These are phyloP conservation scores for Lactarius psammicola DNA, from an alignment of 768 basidiomycete species.

Conservation along the genomic window DNA sequence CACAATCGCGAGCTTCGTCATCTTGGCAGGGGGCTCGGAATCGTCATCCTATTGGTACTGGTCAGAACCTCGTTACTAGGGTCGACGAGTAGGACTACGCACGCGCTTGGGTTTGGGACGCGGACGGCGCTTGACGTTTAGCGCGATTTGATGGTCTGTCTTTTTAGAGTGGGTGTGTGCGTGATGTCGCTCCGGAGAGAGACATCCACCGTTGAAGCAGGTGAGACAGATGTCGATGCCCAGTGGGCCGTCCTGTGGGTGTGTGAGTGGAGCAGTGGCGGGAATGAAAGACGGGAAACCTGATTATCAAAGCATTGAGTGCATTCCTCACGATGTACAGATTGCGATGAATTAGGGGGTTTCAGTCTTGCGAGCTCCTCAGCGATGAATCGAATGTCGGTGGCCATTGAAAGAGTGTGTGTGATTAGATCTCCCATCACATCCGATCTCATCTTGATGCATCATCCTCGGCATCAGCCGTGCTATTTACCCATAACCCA, in stretches of 20 bases:
- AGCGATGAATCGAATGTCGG: constrained; percentile 31
- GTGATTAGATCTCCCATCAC: constrained; percentile 17
- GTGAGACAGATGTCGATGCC: constrained; percentile 88
- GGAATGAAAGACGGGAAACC: constrained; percentile 39
- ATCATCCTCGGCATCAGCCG: constrained; percentile 7
- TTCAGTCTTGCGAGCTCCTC: constrained; percentile 47
- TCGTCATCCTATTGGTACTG: constrained; percentile 53
- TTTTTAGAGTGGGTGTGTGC: constrained; percentile 68
- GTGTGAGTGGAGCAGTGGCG: background rate
- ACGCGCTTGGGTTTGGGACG: constrained; percentile 68
- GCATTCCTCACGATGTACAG: constrained; percentile 89
- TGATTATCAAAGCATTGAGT: constrained; percentile 97
- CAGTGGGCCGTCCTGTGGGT: constrained; percentile 57
- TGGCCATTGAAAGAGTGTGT: constrained; percentile 39
- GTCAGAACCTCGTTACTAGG: background rate
- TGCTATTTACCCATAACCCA: background rate
- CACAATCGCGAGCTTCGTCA: constrained; percentile 82
- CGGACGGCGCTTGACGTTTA: constrained; percentile 74
- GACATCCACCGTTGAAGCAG: constrained; percentile 95
- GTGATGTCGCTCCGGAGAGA: constrained; percentile 61
- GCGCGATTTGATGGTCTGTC: constrained; percentile 68
- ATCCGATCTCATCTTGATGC: background rate
- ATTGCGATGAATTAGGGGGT: constrained; percentile 62
- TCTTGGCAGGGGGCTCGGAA: constrained; percentile 84
- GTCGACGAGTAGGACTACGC: constrained; percentile 36